These are phyloP conservation scores for Tubosaeta sp. DNA, from an alignment of 768 basidiomycete species.

Conservation along the genomic window DNA sequence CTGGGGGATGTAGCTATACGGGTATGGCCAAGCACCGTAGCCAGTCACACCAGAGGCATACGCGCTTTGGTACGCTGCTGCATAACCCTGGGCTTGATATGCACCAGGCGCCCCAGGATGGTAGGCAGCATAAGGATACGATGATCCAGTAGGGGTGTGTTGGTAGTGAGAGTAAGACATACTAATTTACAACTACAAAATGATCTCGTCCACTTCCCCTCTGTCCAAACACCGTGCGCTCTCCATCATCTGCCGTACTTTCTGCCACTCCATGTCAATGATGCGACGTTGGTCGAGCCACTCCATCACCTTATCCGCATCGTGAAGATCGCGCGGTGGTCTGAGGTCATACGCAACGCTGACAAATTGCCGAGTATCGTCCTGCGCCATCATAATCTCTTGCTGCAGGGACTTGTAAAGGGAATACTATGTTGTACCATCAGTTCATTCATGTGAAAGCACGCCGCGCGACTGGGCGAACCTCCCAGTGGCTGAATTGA, in stretches of 20 bases:
- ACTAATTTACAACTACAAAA: not conserved
- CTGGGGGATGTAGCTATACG: slow-evolving; percentile 56
- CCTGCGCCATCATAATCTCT: slow-evolving; percentile 56
- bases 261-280: slow-evolving; percentile 68
- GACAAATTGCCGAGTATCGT: slow-evolving; percentile 45
- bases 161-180: slow-evolving; percentile 37
- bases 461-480: slow-evolving; percentile 29
- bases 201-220: slow-evolving; percentile 34
- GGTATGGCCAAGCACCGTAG: slow-evolving; percentile 68
- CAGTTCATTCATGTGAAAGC: not conserved
- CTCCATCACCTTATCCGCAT: slow-evolving; percentile 78
- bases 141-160: slow-evolving; percentile 41
- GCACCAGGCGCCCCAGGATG: slow-evolving; percentile 43
- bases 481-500: slow-evolving; percentile 81
- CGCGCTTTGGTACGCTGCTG: slow-evolving; percentile 38
- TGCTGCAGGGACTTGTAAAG: slow-evolving; percentile 55
- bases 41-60: slow-evolving; percentile 66
- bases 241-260: slow-evolving; percentile 70
- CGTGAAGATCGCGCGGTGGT: slow-evolving; percentile 62
- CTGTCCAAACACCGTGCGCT: slow-evolving; percentile 62
- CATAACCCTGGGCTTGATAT: slow-evolving; percentile 49
- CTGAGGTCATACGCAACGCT: slow-evolving; percentile 52
- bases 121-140: slow-evolving; percentile 66
- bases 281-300: slow-evolving; percentile 72
- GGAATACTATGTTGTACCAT: slow-evolving; percentile 44